These are phyloP conservation scores for Colletotrichum spinosum DNA, from an alignment of 2,329 filamentous ascomycete genomes.

Conservation along the genomic window DNA sequence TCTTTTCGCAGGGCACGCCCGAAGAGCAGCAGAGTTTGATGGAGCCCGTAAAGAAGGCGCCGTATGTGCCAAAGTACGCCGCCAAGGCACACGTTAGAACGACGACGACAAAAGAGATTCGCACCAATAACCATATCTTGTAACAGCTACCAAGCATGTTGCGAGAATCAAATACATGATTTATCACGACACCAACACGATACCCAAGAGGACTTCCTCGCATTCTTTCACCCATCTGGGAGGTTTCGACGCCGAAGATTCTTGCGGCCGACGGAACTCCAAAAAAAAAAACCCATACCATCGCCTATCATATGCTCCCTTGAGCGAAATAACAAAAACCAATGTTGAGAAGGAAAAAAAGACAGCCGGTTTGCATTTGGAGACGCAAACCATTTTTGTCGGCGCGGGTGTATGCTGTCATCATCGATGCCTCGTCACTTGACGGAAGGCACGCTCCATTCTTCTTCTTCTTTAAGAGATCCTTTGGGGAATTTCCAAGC, in stretches of 20 bases:
- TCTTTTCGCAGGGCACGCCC: slow-evolving; percentile 6
- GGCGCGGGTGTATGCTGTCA: slow-evolving; percentile 10
- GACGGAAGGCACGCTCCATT: background rate
- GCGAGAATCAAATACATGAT: background rate
- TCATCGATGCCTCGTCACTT: slow-evolving; percentile 9
- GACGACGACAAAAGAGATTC: slow-evolving; percentile 54
- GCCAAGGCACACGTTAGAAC: slow-evolving; percentile 55
- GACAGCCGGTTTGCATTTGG: background rate
- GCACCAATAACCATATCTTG: slow-evolving; percentile 49
- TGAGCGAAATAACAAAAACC: background rate
- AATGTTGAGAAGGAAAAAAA: background rate
- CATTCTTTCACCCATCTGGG: background rate
- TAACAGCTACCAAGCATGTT: slow-evolving; percentile 7
- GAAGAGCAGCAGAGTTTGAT: slow-evolving; percentile 33
- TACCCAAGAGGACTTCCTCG: slow-evolving; percentile 9
- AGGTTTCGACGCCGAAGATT: background rate
- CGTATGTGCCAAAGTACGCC: slow-evolving; percentile 52
- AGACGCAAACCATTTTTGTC: background rate
- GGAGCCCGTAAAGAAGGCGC: slow-evolving; percentile 18
- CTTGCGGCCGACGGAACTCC: no score
- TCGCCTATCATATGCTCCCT: slow-evolving; percentile 4
- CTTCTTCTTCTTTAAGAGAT: no score
- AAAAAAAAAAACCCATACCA: background rate
- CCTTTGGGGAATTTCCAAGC: no score
- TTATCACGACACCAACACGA: slow-evolving; percentile 2